Evolutionary conservation across 495 filamentous ascomycete species (phyloP).

Genomic region (Penicillium steckii): DNA sequence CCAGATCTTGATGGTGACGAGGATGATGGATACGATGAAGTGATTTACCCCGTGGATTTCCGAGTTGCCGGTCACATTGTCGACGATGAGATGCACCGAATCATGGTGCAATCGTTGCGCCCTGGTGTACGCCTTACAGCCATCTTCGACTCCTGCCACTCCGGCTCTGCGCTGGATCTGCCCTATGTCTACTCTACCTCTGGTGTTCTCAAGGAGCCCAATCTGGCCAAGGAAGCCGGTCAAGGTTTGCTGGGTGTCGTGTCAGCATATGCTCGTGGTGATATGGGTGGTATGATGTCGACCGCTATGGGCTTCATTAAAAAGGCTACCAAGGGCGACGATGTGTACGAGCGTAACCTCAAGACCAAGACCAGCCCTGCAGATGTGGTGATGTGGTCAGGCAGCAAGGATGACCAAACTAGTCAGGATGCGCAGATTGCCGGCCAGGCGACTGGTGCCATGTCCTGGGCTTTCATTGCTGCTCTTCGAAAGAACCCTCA

Average conservation of each 20-base stretch:
- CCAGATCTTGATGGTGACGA: conserved; percentile 93
- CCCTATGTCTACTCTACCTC: conserved; percentile 96
- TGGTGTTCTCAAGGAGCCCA: conserved; percentile 96
- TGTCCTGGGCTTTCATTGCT: conserved; percentile 96
- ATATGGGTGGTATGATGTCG: conserved; percentile 77
- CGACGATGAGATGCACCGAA: conserved; percentile 97
- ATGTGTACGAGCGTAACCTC: conserved; percentile 73
- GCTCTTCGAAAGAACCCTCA: conserved; percentile 96
- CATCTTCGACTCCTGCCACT: conserved; percentile 99
- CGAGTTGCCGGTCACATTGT: conserved; percentile 87
- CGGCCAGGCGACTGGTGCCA: conserved; percentile 91
- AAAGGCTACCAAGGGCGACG: conserved; percentile 83
- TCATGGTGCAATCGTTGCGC: conserved; percentile 83
- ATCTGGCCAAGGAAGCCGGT: conserved; percentile 95
- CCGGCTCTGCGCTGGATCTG: conserved; percentile 90
- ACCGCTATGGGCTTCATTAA: conserved; percentile 88
- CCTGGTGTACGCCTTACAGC: conserved; percentile 90
- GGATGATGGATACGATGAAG: conserved; percentile 94
- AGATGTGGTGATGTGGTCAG: conserved; percentile 97
- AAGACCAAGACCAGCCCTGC: conserved; percentile 92
- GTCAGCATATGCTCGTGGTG: conserved; percentile 84
- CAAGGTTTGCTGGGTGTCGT: conserved; percentile 89
- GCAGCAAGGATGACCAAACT: conserved; percentile 94
- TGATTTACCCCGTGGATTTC: conserved; percentile 97
- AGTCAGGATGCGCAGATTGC: conserved; percentile 63